Evolutionary conservation across 2,329 filamentous ascomycete species (phyloP), one percentile per base, ranked within the genome.

Genomic region (Cytospora paraplurivora): DNA sequence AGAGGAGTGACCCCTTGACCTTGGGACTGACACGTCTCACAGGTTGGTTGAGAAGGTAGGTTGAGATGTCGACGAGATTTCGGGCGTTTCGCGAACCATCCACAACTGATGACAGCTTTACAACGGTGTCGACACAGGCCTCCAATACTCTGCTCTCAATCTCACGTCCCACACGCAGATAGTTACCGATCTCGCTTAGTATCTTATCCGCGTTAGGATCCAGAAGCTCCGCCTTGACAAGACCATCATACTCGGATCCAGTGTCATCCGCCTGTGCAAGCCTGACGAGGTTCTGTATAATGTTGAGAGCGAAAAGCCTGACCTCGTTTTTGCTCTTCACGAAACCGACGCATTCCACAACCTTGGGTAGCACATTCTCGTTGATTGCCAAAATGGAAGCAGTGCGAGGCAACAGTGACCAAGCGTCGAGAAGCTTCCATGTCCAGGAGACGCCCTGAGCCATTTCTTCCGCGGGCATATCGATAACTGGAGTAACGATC

Each of bases 401-500:
- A 1, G 87, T 88, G 66, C 81, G 83, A 0, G 86, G 81, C 27
- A 89, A 82, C 63, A 84, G 84, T 4, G 92, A 88, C 91, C 94
- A 97, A 1, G 90, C 90, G 4, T 86, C 87, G 67, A 99, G 87
- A 6, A 99, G 80, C 67, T 89, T 88, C 66, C 97, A 83, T 49
- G 93, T 84, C 17, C 89, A 91, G 3, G 95, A 98, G 8, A 97
- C 82, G 15, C 92, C 92, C 72, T 99, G 93, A 0, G 92, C 90
- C 51, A 92, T 97, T 77, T 99, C 95, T 6, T 85, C 81, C 0
- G 93, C 86, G 60, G 99, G 85, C 63, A 90, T 91, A 2, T 89
- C 84, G 19, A 98, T 79, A 68, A 92, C 85, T 19, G 92, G 92
- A 58, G 85, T 86, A 53, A 99, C 82, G 33, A 96, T 79, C 71